These are phyloP conservation scores for Pleurotus salmoneostramineus DNA, from an alignment of 768 basidiomycete genomes.

Conservation along the genomic window DNA sequence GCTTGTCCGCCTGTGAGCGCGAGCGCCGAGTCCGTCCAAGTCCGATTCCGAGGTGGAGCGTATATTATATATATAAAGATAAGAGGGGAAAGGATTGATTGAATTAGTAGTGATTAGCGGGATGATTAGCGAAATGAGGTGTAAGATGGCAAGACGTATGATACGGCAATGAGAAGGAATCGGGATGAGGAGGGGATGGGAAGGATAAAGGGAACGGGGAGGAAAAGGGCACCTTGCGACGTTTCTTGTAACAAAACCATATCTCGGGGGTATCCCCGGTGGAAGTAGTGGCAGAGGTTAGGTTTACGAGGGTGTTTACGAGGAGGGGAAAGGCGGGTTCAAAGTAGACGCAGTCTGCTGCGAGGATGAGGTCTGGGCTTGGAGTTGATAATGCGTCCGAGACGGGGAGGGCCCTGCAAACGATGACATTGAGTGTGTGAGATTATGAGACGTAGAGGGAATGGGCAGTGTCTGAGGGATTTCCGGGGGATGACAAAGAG, in stretches of 20 bases:
- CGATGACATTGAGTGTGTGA: background rate
- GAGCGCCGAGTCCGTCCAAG: no score
- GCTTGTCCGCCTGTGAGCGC: constrained; percentile 69
- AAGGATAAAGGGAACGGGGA: background rate
- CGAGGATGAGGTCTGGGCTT: constrained; percentile 68
- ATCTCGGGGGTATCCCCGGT: constrained; percentile 52
- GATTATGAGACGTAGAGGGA: background rate
- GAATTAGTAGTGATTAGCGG: no score
- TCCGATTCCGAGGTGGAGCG: no score
- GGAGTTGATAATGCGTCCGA: constrained; percentile 35
- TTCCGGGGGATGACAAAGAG: no score
- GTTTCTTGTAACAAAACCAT: constrained; percentile 91
- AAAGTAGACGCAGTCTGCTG: constrained; percentile 95
- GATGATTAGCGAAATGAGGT: background rate
- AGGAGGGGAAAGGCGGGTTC: constrained; percentile 90
- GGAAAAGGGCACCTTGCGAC: constrained; percentile 62
- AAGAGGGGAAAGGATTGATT: no score
- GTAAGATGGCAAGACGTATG: no score
- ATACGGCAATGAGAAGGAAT: no score
- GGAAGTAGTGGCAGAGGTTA: constrained; percentile 30
- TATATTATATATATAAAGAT: no score
- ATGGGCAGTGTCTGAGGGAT: no score
- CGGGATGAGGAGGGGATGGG: no score
- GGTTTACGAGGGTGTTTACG: constrained; percentile 67
- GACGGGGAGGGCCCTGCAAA: constrained; percentile 59